Evolutionary conservation across 345 rosid genomes (phyloP).

Genomic region (Psidium guajava): DNA sequence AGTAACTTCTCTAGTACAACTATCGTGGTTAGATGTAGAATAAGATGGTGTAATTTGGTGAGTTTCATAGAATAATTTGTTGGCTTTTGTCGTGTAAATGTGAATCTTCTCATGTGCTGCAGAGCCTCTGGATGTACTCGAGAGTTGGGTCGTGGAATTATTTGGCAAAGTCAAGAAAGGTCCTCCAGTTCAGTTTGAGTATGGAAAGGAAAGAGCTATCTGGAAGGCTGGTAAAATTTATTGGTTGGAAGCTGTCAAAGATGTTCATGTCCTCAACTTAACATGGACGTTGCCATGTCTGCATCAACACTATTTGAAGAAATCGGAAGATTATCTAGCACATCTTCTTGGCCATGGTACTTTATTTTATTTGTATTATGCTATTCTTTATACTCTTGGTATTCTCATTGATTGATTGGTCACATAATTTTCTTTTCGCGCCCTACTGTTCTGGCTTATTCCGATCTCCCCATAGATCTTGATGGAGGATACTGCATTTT

Average conservation of each 20-base stretch:
- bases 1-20: not conserved
- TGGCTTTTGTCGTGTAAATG: not conserved
- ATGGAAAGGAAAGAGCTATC: slow-evolving; percentile 53
- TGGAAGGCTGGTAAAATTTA: slow-evolving; percentile 77
- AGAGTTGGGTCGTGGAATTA: slow-evolving; percentile 80
- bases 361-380: not conserved
- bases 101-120: slow-evolving; percentile 15
- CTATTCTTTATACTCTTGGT: not conserved
- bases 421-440: not conserved
- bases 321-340: slow-evolving; percentile 91
- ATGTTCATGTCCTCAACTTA: slow-evolving; percentile 76
- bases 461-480: not conserved
- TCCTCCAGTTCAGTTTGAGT: slow-evolving; percentile 44
- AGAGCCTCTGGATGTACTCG: slow-evolving; percentile 85
- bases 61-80: not conserved
- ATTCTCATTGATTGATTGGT: not conserved
- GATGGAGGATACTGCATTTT: not conserved
- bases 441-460: not conserved
- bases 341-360: slow-evolving; percentile 94
- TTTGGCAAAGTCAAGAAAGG: slow-evolving; percentile 59
- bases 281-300: slow-evolving; percentile 90
- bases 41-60: not conserved
- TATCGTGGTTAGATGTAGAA: not conserved
- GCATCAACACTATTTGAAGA: slow-evolving; percentile 76
- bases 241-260: slow-evolving; percentile 83